Conservation (phyloP, 2,329 filamentous ascomycete species). For the Macrophomina phaseolina region DNA sequence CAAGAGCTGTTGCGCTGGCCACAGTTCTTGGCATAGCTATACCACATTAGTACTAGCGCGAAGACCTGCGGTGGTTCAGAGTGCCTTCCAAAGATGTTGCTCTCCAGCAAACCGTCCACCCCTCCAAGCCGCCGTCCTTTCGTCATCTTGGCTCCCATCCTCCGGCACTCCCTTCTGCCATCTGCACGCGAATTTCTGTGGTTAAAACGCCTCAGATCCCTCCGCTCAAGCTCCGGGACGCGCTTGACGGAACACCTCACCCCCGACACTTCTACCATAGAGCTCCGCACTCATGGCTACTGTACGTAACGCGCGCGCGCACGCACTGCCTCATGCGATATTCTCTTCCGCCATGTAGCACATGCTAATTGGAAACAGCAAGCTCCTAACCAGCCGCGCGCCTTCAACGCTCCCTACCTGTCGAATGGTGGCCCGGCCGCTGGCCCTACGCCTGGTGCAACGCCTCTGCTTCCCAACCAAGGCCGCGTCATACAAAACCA, state of each 20-base stretch:
- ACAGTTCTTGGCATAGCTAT: slow-evolving; percentile 1
- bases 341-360: not conserved
- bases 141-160: slow-evolving; percentile 24
- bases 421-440: slow-evolving; percentile 54
- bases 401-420: slow-evolving; percentile 54
- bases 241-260: slow-evolving; percentile 28
- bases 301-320: slow-evolving; percentile 29
- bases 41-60: not conserved
- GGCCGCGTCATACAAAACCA: slow-evolving; percentile 58
- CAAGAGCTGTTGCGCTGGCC: slow-evolving; percentile 15
- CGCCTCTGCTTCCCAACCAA: slow-evolving; percentile 58
- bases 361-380: slow-evolving; percentile 46
- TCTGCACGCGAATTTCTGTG: slow-evolving; percentile 19
- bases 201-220: slow-evolving; percentile 4
- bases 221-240: slow-evolving; percentile 20
- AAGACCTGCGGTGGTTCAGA: not conserved
- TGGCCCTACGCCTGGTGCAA: slow-evolving; percentile 50
- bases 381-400: slow-evolving; percentile 57
- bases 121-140: slow-evolving; percentile 24
- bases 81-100: slow-evolving; percentile 13
- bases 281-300: slow-evolving; percentile 30
- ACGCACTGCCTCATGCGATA: not conserved
- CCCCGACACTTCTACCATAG: slow-evolving; percentile 28
- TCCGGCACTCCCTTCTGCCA: slow-evolving; percentile 16
- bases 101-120: slow-evolving; percentile 24